phyloP scores from a whole-genome alignment of 306 rosid genomes.

The Canavalia ensiformis region DNA sequence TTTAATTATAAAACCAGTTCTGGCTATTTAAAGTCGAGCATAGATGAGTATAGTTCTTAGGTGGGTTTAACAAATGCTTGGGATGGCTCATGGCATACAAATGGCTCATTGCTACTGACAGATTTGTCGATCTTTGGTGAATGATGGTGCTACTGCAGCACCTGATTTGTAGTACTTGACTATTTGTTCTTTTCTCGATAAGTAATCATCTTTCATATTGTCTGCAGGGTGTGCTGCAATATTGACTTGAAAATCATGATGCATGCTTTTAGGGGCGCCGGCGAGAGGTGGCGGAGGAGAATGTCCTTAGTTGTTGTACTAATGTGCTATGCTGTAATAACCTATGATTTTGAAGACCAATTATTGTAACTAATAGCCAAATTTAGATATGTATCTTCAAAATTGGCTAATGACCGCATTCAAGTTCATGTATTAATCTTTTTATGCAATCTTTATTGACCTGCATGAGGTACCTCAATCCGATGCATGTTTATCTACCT shows the following conservation, averaged over 20 bases:
- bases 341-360: neutral
- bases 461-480: neutral
- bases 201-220: constrained; percentile 24
- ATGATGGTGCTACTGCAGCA: neutral
- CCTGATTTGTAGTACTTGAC: neutral
- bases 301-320: constrained; percentile 24
- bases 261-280: constrained; percentile 29
- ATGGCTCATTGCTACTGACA: neutral
- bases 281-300: constrained; percentile 26
- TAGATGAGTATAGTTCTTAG: neutral
- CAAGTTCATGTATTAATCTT: constrained; percentile 43
- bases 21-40: neutral
- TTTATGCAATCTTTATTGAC: constrained; percentile 5
- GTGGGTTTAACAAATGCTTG: neutral
- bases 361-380: constrained; percentile 8
- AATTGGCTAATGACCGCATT: constrained; percentile 20
- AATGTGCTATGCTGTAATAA: constrained; percentile 35
- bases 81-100: neutral
- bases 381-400: neutral
- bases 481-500: constrained; percentile 11
- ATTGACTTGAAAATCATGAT: constrained; percentile 44
- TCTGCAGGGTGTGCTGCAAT: constrained; percentile 65
- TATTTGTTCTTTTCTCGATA: neutral
- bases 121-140: neutral
- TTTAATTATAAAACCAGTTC: constrained; percentile 4